Evolutionary conservation across 2,329 filamentous ascomycete species (phyloP).

Genomic region (Dothideomycetes sp.): DNA sequence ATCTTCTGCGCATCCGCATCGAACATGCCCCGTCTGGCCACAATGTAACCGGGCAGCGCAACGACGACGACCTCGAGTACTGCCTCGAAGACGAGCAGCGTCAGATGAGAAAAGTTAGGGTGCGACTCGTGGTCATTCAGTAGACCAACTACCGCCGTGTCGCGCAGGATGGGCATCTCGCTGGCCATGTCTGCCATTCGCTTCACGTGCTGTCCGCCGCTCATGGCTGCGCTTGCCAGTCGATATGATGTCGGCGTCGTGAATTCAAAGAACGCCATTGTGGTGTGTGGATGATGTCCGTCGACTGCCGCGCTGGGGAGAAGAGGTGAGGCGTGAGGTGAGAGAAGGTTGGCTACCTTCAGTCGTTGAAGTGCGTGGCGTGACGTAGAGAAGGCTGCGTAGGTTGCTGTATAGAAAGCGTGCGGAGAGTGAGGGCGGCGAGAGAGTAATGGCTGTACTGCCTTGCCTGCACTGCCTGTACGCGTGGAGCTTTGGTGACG

Average conservation of each 20-base stretch:
- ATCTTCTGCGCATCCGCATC: slow-evolving; percentile 95
- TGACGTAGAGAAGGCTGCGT: too few relatives aligned
- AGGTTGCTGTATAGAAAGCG: too few relatives aligned
- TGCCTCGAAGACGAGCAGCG: slow-evolving; percentile 83
- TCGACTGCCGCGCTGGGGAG: not conserved
- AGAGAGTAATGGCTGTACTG: too few relatives aligned
- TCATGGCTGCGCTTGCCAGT: slow-evolving; percentile 2
- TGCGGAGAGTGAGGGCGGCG: too few relatives aligned
- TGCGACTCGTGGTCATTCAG: slow-evolving; percentile 33
- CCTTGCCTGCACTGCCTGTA: too few relatives aligned
- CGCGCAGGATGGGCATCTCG: slow-evolving; percentile 6
- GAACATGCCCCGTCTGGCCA: slow-evolving; percentile 83
- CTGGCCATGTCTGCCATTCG: not conserved
- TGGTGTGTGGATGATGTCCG: not conserved
- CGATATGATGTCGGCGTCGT: slow-evolving; percentile 6
- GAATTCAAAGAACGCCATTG: not conserved
- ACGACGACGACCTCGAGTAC: slow-evolving; percentile 94
- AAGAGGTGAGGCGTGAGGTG: too few relatives aligned
- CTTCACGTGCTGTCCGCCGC: slow-evolving; percentile 1
- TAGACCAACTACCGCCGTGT: slow-evolving; percentile 1
- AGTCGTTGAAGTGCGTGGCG: too few relatives aligned
- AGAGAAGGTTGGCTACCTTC: too few relatives aligned
- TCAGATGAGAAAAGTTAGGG: slow-evolving; percentile 57
- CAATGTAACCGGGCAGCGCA: slow-evolving; percentile 84
- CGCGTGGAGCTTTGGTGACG: too few relatives aligned